Base-by-base conservation (phyloP, 257 asterid species). In the Solanum lignicaule region DNA sequence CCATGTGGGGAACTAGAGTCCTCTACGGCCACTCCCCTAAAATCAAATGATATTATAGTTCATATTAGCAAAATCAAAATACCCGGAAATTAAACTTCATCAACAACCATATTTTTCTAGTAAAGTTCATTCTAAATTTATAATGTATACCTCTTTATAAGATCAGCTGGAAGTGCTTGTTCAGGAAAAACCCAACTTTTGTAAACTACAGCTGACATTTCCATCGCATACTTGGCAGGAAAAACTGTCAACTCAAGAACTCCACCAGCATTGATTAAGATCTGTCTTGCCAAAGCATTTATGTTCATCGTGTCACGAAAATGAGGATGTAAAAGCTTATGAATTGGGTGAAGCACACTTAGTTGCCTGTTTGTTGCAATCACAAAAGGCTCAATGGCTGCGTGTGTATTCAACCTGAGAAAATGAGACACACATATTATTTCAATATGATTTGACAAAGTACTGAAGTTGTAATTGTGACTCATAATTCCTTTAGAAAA, bases 291-390 rank as follows among this genome's bases (percentile, higher is more conserved):
- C 86, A 94, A 71, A 9, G 98, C 95, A 55, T 95, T 94, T 87
- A 94, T 89, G 73, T 93, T 91, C 98, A 94, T 95, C 0, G 98
- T 95, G 83, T 95, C 98, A 9, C 92, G 91, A 87, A 94, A 95
- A 83, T 95, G 98, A 89, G 98, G 98, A 87, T 91, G 90, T 86
- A 95, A 88, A 71, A 95, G 98, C 92, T 94, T 94, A 90, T 94
- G 89, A 87, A 95, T 93, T 3, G 98, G 98, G 91, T 95, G 98
- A 69, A 94, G 94, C n/a, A 92, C 88, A 41, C 98, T 95, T 65
- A 94, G 91, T 87, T 93, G 95, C 92, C 98, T 90, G 88, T 94
- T 92, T 46, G 98, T 90, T 83, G 98, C 98, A 68, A 95, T 93
- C 35, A 95, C 91, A 87, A 95, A 91, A 46, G 98, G 98, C 93